Percentiles rank a stretch among this genome's conserved stretches.
phyloP scores from a whole-genome alignment of 257 asterid genomes.

The Buddleja alternifolia region DNA sequence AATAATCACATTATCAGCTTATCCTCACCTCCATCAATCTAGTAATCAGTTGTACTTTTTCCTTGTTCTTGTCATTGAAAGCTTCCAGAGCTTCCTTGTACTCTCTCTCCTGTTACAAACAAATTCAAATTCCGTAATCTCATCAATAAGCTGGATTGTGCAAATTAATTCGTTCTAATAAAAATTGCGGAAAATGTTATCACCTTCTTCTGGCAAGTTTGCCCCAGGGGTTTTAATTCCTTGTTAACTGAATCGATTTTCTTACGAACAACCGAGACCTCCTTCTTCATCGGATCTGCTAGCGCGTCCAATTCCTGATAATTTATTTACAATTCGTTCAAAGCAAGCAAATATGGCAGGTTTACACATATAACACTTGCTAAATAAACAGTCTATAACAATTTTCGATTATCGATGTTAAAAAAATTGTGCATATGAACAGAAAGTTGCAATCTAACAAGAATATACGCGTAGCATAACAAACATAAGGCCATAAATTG shows the following conservation, averaged over 20 bases:
- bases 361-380: neutral
- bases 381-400: neutral
- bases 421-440: neutral
- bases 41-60: constrained; percentile 87
- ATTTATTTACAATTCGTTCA: constrained; percentile 14
- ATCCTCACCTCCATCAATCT: constrained; percentile 94
- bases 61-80: constrained; percentile 95
- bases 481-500: neutral
- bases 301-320: constrained; percentile 82
- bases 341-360: neutral
- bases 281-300: constrained; percentile 93
- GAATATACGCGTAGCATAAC: constrained; percentile 18
- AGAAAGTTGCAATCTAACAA: neutral
- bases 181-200: neutral
- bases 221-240: constrained; percentile 91
- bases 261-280: constrained; percentile 76
- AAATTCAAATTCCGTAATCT: neutral
- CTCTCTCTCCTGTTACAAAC: constrained; percentile 72
- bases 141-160: neutral
- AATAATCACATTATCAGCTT: neutral
- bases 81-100: constrained; percentile 97
- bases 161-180: neutral
- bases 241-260: constrained; percentile 82
- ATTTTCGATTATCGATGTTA: neutral
- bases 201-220: constrained; percentile 96